These are phyloP conservation scores for Leptographium galeiforme DNA, from an alignment of 2,329 filamentous ascomycete genomes.

Conservation along the genomic window DNA sequence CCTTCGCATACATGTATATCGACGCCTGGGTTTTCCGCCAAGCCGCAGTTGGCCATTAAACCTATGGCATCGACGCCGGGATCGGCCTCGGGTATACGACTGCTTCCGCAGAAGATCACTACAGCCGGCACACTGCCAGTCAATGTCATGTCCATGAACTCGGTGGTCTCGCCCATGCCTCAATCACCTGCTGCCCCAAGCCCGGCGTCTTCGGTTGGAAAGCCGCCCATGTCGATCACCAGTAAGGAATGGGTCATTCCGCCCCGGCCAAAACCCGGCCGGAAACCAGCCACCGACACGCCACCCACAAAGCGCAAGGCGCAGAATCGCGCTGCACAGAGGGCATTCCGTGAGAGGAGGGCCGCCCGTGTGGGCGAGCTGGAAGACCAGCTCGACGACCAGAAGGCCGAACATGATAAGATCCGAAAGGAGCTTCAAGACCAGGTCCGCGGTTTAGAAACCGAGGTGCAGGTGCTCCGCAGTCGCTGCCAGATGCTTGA, in stretches of 20 bases:
- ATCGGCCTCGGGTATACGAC: slow-evolving; percentile 9
- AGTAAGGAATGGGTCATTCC: slow-evolving; percentile 79
- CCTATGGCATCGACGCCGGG: slow-evolving; percentile 4
- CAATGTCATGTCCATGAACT: slow-evolving; percentile 34
- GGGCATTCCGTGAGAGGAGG: slow-evolving; percentile 77
- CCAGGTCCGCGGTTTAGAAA: slow-evolving; percentile 45
- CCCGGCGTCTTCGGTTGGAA: slow-evolving; percentile 12
- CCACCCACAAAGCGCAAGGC: slow-evolving; percentile 87
- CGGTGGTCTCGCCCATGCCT: slow-evolving; percentile 29
- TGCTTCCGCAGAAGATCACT: slow-evolving; percentile 15
- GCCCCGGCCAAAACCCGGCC: slow-evolving; percentile 73
- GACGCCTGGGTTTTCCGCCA: slow-evolving; percentile 6
- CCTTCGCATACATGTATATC: slow-evolving; percentile 9
- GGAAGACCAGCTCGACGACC: slow-evolving; percentile 51
- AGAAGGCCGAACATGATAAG: slow-evolving; percentile 43
- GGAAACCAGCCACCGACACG: slow-evolving; percentile 88
- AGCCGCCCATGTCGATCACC: slow-evolving; percentile 46
- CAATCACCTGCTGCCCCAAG: slow-evolving; percentile 21
- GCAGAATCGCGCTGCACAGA: slow-evolving; percentile 84
- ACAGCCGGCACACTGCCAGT: slow-evolving; percentile 12
- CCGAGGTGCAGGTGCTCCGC: slow-evolving; percentile 52
- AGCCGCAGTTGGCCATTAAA: slow-evolving; percentile 10
- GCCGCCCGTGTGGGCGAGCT: slow-evolving; percentile 71
- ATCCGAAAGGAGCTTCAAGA: slow-evolving; percentile 42
- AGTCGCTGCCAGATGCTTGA: slow-evolving; percentile 49